phyloP scores from a whole-genome alignment of 2,329 filamentous ascomycete genomes.

The Colletotrichum costaricense region DNA sequence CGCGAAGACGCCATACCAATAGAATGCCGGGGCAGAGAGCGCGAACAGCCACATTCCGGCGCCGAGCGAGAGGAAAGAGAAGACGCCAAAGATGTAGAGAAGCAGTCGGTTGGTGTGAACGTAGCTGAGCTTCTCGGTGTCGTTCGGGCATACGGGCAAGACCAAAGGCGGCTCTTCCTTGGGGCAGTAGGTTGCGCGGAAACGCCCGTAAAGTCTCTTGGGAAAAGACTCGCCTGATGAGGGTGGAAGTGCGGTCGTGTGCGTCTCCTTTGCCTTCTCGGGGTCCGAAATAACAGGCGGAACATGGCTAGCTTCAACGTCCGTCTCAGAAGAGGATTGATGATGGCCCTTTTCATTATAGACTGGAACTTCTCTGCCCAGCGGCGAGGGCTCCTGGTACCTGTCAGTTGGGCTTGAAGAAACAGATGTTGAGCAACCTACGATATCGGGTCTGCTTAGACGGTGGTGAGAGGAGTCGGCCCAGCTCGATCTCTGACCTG shows the following conservation, averaged over 20 bases:
- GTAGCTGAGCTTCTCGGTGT: constrained; percentile 52
- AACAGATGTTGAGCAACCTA: background rate
- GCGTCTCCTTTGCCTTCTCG: constrained; percentile 32
- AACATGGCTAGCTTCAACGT: constrained; percentile 25
- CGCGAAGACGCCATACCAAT: constrained; percentile 52
- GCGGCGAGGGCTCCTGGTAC: constrained; percentile 31
- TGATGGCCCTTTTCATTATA: constrained; percentile 29
- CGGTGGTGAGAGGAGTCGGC: constrained; percentile 23
- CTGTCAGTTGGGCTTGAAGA: background rate
- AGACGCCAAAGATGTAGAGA: constrained; percentile 52
- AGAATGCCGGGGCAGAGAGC: constrained; percentile 47
- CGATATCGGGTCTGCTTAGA: constrained; percentile 34
- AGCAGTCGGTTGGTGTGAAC: constrained; percentile 51
- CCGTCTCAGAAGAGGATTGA: constrained; percentile 26
- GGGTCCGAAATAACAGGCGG: constrained; percentile 24
- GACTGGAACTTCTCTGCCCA: constrained; percentile 27
- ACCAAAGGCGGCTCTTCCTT: constrained; percentile 46
- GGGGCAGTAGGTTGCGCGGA: constrained; percentile 47
- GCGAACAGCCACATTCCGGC: constrained; percentile 56
- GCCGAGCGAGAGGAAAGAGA: constrained; percentile 52
- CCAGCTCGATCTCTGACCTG: constrained; percentile 28
- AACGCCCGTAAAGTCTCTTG: constrained; percentile 40
- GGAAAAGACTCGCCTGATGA: constrained; percentile 29
- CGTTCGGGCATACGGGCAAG: constrained; percentile 49
- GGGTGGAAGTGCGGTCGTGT: constrained; percentile 20